Base-by-base conservation (phyloP, 2,329 filamentous ascomycete species). In the Cladobotryum protrusum region DNA sequence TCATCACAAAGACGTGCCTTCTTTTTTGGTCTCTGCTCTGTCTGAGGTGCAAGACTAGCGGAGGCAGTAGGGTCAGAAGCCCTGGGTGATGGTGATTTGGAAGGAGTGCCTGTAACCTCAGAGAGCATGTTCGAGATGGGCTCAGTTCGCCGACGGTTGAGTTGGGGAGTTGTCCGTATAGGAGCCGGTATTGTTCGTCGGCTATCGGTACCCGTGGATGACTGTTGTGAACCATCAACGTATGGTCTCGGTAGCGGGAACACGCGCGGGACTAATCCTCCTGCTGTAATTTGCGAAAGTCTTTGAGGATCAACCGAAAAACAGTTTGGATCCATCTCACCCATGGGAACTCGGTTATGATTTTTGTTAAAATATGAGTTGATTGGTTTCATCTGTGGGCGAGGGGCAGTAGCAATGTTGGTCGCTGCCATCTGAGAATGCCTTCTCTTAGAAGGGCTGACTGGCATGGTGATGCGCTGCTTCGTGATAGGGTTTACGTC, bases 401-500 rank as follows among this genome's bases (percentile, higher is more conserved):
- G 56, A 45, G 56, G 52, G 6, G 11, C 29, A 8, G 55, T 48
- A 7, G 59, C 32, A 11, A 41, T 45, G 4, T 55, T 49, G 7
- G 58, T 52, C 3, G 59, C 57, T 3, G 61, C 59, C 12, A 57
- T 59, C 43, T 72, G 68, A n/a, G 70, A 72, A 48, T 71, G 65
- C 52, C 66, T 66, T 54, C 70, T 61, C 59, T 72, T 73, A 48
- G 65, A 65, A 11, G 76, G 73, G 14, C 71, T 69, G 11, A 62
- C 57, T 7, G 67, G 59, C 37, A 75, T 53, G n/a, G 69, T 46
- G 17, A 83, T 79, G 17, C 75, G 77, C 52, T 83, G 66, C 67
- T 96, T 97, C 1, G 90, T 95, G 57, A 92, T 93, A 2, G 93
- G 93, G 64, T 97, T 86, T 42, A 96, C 68, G 57, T 96, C 87